Evolutionary conservation across 495 filamentous ascomycete species (phyloP).

Genomic region (Hapsidospora chrysogenum): DNA sequence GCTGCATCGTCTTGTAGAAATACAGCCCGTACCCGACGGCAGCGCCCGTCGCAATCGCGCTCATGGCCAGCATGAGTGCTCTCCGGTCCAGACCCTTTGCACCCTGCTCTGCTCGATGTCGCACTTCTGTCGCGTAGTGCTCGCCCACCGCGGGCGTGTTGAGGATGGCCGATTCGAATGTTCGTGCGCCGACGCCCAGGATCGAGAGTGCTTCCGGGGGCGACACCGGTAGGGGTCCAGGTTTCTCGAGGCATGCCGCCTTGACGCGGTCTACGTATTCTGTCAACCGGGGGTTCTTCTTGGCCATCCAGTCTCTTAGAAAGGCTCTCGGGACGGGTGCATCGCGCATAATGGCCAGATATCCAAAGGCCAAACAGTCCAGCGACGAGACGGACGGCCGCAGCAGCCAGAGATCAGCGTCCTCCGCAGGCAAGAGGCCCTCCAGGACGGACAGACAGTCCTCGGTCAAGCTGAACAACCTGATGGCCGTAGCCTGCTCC

Average conservation of each 20-base stretch:
- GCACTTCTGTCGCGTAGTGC: constrained; percentile 1
- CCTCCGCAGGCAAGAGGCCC: constrained; percentile 30
- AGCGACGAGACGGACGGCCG: constrained; percentile 30
- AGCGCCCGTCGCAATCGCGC: constrained; percentile 8
- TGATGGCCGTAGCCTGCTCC: constrained; percentile 41
- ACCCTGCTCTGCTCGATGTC: neutral
- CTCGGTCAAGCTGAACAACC: constrained; percentile 48
- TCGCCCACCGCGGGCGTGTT: constrained; percentile 12
- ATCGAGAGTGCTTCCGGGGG: neutral
- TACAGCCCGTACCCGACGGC: constrained; percentile 6
- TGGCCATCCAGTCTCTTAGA: constrained; percentile 44
- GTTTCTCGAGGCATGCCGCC: constrained; percentile 20
- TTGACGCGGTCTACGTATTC: constrained; percentile 35
- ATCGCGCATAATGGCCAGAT: constrained; percentile 55
- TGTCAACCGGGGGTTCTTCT: constrained; percentile 34
- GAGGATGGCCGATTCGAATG: constrained; percentile 14
- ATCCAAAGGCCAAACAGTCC: constrained; percentile 61
- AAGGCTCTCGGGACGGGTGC: constrained; percentile 56
- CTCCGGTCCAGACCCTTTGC: constrained; percentile 3
- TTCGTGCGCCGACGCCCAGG: constrained; percentile 10
- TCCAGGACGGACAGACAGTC: constrained; percentile 55
- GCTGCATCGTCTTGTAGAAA: constrained; percentile 9
- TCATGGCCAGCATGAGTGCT: constrained; percentile 5
- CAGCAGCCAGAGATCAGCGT: constrained; percentile 27
- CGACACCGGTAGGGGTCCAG: constrained; percentile 5